phyloP scores from a whole-genome alignment of 2,329 filamentous ascomycete species.

The Beauveria scarabaeidicola region DNA sequence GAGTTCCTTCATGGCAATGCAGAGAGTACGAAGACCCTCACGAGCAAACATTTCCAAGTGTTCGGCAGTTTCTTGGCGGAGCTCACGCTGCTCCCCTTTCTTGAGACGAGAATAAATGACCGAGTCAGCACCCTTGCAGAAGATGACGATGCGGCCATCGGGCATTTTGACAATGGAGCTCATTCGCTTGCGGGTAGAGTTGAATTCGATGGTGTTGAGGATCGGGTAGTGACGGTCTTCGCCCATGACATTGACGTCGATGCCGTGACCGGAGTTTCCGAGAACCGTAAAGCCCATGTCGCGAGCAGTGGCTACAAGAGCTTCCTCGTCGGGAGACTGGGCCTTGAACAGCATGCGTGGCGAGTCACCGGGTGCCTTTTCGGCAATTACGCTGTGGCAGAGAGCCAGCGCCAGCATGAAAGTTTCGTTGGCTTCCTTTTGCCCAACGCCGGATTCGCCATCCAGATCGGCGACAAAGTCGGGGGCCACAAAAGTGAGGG shows the following conservation, averaged over 20 bases:
- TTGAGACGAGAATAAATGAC: constrained; percentile 91
- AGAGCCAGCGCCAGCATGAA: constrained; percentile 94
- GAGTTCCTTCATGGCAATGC: constrained; percentile 77
- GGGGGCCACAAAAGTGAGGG: constrained; percentile 85
- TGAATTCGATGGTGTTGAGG: constrained; percentile 94
- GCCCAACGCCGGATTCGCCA: constrained; percentile 67
- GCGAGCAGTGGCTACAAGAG: constrained; percentile 84
- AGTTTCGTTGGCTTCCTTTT: constrained; percentile 68
- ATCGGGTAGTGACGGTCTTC: constrained; percentile 78
- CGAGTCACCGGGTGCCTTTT: constrained; percentile 79
- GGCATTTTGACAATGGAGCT: constrained; percentile 95
- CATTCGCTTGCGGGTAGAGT: constrained; percentile 94
- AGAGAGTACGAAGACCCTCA: constrained; percentile 89
- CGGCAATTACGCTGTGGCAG: constrained; percentile 95
- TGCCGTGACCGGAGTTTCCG: constrained; percentile 67
- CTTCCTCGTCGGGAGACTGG: constrained; percentile 93
- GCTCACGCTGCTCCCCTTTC: constrained; percentile 74
- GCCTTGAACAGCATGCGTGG: constrained; percentile 93
- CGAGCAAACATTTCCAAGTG: constrained; percentile 95
- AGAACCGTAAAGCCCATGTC: constrained; percentile 94
- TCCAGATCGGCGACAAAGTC: constrained; percentile 78
- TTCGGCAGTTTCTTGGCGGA: constrained; percentile 77
- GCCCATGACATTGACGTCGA: constrained; percentile 80
- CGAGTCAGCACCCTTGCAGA: constrained; percentile 96
- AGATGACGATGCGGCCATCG: constrained; percentile 77